Evolutionary conservation across 2,329 filamentous ascomycete species (phyloP), one percentile per base, ranked within the genome.

Genomic region (Metarhizium anisopliae): DNA sequence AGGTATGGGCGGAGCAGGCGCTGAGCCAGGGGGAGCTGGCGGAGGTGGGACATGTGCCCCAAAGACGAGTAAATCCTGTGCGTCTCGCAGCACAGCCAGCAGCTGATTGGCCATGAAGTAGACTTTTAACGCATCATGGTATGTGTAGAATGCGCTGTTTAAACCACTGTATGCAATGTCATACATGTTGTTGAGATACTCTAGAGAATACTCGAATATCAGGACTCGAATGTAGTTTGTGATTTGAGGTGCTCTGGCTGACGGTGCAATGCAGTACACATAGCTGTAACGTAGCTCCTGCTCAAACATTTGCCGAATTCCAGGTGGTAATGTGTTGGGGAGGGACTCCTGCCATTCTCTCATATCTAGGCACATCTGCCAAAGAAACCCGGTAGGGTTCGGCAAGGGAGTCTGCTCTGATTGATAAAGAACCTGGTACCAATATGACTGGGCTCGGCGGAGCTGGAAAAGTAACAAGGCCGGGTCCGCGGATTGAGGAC

Each of bases 271-370:
- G 56, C 93, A 89, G 68, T 96, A 90, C 29, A 96, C 87, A 63
- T 90, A 94, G 66, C 90, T 95, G 73, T 96, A 97, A 50, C 93
- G 81, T 47, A 95, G 73, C 67, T 99, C 94, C 16, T 96, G 82
- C 59, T 94, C 87, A 65, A 96, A 95, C 60, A 92, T 83, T 51
- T 87, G 81, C 43, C 85, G 81, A 59, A 92, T 85, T 30, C 82
- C 79, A 0, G 79, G 74, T 0, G 87, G 80, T 0, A 89, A 78
- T 2, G 78, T 80, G 42, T 77, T 73, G 0, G 90, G 88, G 13
- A 95, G 80, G n/a, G 82, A 81, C 40, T 90, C 83, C 58, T 85
- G 86, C 93, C 93, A 97, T 64, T 84, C 82, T 54, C 80, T 84
- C 86, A 90, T 91, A 43, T 87, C 80, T 50, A 84, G 77, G 64